Conservation (phyloP, 2,329 filamentous ascomycete genomes). For the Fonsecaea pedrosoi region DNA sequence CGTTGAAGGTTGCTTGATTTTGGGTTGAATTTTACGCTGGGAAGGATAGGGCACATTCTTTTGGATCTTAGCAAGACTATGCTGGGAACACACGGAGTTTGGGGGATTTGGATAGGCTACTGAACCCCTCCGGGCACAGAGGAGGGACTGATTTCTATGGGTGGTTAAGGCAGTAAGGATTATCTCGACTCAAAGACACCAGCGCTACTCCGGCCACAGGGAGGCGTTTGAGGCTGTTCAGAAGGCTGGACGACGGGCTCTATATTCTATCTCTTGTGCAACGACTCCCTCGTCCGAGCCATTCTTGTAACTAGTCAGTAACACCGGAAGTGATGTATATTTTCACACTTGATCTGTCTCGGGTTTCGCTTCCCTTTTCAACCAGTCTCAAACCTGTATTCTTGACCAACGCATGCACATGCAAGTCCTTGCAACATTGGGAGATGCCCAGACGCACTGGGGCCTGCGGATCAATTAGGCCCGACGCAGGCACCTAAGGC, state of each 20-base stretch:
- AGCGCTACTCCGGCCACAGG: neutral
- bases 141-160: neutral
- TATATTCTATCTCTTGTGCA: neutral
- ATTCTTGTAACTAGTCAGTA: neutral
- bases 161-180: neutral
- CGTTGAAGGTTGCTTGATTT: neutral
- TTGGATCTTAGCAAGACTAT: neutral
- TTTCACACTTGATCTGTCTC: neutral
- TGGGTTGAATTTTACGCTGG: neutral
- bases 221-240: neutral
- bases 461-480: neutral
- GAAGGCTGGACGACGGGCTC: neutral
- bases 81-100: neutral
- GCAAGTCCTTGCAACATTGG: neutral
- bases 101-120: neutral
- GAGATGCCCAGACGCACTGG: neutral
- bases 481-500: neutral
- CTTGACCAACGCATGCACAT: neutral
- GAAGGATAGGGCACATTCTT: neutral
- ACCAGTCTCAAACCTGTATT: neutral
- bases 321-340: neutral
- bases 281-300: neutral
- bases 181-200: constrained; percentile 4
- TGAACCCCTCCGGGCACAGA: neutral
- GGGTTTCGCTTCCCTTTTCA: neutral